Conservation (phyloP, 352 stramenopile species). For the Phytophthora sansomeana region DNA sequence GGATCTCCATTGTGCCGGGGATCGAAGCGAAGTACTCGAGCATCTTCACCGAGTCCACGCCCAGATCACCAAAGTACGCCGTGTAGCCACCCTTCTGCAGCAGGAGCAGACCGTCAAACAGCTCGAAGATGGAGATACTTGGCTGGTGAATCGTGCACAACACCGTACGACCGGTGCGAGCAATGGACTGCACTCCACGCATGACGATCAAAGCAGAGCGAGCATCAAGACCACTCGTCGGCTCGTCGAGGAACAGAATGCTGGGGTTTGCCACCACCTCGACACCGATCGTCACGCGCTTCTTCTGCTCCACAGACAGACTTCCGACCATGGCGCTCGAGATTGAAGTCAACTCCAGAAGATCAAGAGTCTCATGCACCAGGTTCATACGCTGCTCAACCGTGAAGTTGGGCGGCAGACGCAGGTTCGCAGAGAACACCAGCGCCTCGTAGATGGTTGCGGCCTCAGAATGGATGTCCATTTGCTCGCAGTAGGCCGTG, state of each 20-base stretch:
- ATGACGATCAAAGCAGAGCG: conserved; percentile 40
- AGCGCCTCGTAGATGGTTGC: conserved; percentile 88
- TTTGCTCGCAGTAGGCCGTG: too few species aligned
- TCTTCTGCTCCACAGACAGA: conserved; percentile 81
- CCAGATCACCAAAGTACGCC: neutral
- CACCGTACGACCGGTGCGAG: conserved; percentile 78
- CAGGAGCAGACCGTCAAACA: too few species aligned
- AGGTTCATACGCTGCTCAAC: conserved; percentile 52
- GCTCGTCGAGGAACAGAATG: conserved; percentile 94
- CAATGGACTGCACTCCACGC: conserved; percentile 64
- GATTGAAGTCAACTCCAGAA: conserved; percentile 67
- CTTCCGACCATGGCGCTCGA: conserved; percentile 53
- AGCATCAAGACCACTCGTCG: conserved; percentile 85
- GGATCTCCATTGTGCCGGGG: neutral
- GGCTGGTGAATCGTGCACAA: conserved; percentile 53
- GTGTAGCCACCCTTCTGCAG: neutral
- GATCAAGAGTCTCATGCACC: conserved; percentile 59
- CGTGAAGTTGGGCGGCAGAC: conserved; percentile 57
- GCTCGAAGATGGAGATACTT: too few species aligned
- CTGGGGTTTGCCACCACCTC: conserved; percentile 92
- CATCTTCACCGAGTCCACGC: neutral
- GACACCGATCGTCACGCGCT: conserved; percentile 81
- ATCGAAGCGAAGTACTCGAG: neutral
- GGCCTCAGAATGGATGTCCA: too few species aligned
- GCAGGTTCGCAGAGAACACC: too few species aligned